A percentile compares a stretch with the other conserved stretches of the same genome.
Evolutionary conservation across 1,284 basidiomycete genomes (phyloP).

Genomic region (Porodaedalea pini): DNA sequence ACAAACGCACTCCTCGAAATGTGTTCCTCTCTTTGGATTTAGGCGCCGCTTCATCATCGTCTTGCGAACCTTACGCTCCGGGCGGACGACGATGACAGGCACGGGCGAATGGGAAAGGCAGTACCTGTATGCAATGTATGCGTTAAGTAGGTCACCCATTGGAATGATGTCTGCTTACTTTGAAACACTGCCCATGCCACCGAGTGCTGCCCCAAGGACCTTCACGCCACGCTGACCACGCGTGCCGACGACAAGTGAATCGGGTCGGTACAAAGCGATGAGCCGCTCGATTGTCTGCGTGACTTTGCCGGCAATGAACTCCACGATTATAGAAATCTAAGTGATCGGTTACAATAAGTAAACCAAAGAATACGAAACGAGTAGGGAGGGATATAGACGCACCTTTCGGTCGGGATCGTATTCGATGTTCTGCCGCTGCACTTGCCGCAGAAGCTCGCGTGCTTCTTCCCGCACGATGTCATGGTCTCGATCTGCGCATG

Average conservation of each 20-base stretch:
- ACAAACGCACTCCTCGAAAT: constrained; percentile 57
- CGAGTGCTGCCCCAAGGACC: constrained; percentile 54
- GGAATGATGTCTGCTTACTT: constrained; percentile 38
- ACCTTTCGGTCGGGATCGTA: constrained; percentile 77
- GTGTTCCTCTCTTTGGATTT: constrained; percentile 80
- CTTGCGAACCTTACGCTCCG: constrained; percentile 84
- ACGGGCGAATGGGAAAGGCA: constrained; percentile 88
- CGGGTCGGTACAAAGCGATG: constrained; percentile 93
- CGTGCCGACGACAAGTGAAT: constrained; percentile 92
- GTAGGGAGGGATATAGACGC: constrained; percentile 13
- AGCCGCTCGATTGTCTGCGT: constrained; percentile 88
- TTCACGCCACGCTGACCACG: constrained; percentile 65
- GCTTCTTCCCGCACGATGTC: constrained; percentile 87
- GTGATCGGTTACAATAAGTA: constrained; percentile 2
- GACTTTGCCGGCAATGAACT: constrained; percentile 90
- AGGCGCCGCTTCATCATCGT: constrained; percentile 77
- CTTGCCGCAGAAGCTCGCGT: constrained; percentile 73
- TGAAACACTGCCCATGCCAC: constrained; percentile 64
- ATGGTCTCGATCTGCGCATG: constrained; percentile 64
- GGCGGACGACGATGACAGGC: constrained; percentile 88
- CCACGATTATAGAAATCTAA: constrained; percentile 87
- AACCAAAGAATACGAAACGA: background rate
- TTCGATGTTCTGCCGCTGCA: constrained; percentile 81
- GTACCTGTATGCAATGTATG: constrained; percentile 46
- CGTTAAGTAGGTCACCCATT: constrained; percentile 18